Evolutionary conservation across 768 basidiomycete species (phyloP), one percentile per base, ranked within the genome.

Genomic region (Serpula lacrymans): DNA sequence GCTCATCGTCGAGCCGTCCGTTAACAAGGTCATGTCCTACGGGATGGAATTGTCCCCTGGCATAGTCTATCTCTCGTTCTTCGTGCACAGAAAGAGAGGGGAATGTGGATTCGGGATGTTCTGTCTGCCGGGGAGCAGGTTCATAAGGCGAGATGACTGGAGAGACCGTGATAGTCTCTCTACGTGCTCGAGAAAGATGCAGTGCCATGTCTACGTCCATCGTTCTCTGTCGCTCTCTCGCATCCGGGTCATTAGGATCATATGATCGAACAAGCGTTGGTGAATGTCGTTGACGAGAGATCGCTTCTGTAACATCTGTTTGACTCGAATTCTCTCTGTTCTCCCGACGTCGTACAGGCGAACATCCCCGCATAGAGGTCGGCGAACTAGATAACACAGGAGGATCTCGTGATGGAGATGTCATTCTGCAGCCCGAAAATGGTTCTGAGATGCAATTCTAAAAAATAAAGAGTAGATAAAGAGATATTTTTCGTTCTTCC

Each of bases 141-240:
- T 54, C 56, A 20, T 54, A 63, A 16, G 67, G 61, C 10, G 67
- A 50, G 18, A 70, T 57, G 11, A 60, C 46, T 1, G 68, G 62
- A 9, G 53, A 55, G 38, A 52, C 31, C 4, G 66, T 60, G 6
- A 79, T 52, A 0, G 83, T 84, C 37, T 80, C 80, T 45, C 82
- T 70, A 16, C 88, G 75, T 1, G 84, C 86, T 16, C 78, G 72
- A 17, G 83, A 85, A 29, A 86, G 75, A 23, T 86, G 84, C 57
- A 88, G 75, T 39, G 87, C 89, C 86, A 91, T 90, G 53, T 94
- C 92, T 1, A 88, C 88, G 53, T 97, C 94, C 84, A 96, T 88
- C 5, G 89, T 82, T 25, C 87, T 77, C 69, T 97, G 93, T 14
- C 93, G 80, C 60, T 96, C 92, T 40, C 82, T 71, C 14, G 78